These are phyloP conservation scores for Exophiala bonariae DNA, from an alignment of 2,329 filamentous ascomycete species.

Conservation along the genomic window DNA sequence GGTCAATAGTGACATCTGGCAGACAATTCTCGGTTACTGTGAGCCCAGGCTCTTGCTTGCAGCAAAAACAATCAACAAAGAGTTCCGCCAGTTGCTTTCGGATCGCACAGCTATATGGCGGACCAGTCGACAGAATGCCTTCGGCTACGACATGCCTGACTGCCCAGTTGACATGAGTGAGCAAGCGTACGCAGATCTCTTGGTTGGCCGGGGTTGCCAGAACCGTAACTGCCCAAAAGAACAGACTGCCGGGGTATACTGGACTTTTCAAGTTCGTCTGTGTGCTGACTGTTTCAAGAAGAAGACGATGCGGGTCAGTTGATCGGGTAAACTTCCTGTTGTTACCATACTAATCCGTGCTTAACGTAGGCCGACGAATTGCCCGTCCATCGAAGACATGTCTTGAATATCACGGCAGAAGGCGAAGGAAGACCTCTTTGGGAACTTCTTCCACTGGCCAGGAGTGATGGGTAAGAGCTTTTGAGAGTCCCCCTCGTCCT, in stretches of 20 bases:
- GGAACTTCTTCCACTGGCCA: slow-evolving; percentile 19
- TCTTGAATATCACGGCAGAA: slow-evolving; percentile 1
- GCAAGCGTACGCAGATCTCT: slow-evolving; percentile 25
- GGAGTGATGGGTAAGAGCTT: slow-evolving; percentile 18
- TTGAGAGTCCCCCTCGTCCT: background rate
- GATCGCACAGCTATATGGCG: slow-evolving; percentile 24
- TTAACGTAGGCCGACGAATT: slow-evolving; percentile 18
- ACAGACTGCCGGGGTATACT: slow-evolving; percentile 23
- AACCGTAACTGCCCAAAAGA: slow-evolving; percentile 19
- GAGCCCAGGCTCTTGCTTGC: slow-evolving; percentile 23
- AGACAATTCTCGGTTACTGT: slow-evolving; percentile 23
- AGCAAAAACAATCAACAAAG: slow-evolving; percentile 22
- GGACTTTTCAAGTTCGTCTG: slow-evolving; percentile 26
- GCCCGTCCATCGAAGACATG: slow-evolving; percentile 9
- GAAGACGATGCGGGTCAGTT: slow-evolving; percentile 20
- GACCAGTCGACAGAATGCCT: slow-evolving; percentile 20
- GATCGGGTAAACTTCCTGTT: background rate
- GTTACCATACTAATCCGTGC: background rate
- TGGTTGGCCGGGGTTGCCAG: slow-evolving; percentile 27
- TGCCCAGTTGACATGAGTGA: slow-evolving; percentile 25
- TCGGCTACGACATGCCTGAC: slow-evolving; percentile 19
- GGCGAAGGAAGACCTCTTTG: slow-evolving; percentile 6
- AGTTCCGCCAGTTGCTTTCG: slow-evolving; percentile 19
- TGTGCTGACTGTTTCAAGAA: slow-evolving; percentile 23
- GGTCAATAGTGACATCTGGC: slow-evolving; percentile 25